Evolutionary conservation across 106 monocot species (phyloP), one percentile per base, ranked within the genome.

Genomic region (Dactylorhiza incarnata): DNA sequence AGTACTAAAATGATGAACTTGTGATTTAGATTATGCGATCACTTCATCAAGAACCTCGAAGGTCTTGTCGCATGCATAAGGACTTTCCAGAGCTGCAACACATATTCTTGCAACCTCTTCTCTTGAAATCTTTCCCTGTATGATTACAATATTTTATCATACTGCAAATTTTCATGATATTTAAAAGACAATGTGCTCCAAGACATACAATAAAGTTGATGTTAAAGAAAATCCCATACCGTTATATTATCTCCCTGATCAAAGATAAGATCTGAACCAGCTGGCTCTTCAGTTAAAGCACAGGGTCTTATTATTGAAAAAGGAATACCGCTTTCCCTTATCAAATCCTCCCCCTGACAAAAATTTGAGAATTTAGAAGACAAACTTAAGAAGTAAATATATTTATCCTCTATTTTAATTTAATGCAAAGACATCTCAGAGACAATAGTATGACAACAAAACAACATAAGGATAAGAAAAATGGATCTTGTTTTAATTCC

Each of bases 181-280:
- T 9, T 20, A 58, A 58, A 58, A 58, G n/a, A 20, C 20, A 58
- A 58, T 19, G 7, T 6, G 16, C 16, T 58, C 19, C 17, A 15
- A 19, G 9, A 58, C 17, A 58, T 19, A 0, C 58, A 58, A 58
- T 19, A 58, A 20, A 75, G 25, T 12, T 78, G 19, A 73, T 23
- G 45, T 22, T 43, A 48, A 3, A 74, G 65, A 43, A 25, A 19
- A 12, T 70, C 16, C 49, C 54, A 71, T 86, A 97, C 93, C 89
- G 96, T 97, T 72, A 97, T 93, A 66, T 97, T 93, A 79, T 97
- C 96, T 71, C 96, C 96, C 73, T 97, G 96, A 25, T 97, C 96
- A 85, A 93, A 97, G 76, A 97, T 87, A 71, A 93, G 80, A 79
- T 97, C 91, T 72, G 93, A 91, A 78, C 96, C 93, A 26, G 93